Evolutionary conservation across 352 stramenopile genomes (phyloP), one percentile per base, ranked within the genome.

Genomic region (Hyaloperonospora arabidopsidis): DNA sequence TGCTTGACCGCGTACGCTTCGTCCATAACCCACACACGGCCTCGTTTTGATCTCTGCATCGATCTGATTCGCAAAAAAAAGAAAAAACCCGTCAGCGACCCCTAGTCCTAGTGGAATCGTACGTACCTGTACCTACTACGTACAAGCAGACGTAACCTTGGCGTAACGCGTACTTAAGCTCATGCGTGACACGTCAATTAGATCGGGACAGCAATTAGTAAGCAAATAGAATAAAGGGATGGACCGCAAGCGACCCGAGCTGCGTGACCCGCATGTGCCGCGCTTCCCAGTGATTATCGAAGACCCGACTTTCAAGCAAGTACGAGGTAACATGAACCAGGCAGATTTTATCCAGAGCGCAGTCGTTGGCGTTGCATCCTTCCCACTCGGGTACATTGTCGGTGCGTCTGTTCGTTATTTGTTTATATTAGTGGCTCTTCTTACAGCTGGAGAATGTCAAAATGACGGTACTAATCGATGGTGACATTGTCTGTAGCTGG

Each of bases 1-100:
- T 72, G 58, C 67, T 96, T 96, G 29, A 96, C 63, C 38, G 84
- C 76, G 65, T 87, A 95, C 36, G 72, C 63, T 61, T 84, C 73
- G 50, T 84, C 74, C 70, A 79, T 79, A 38, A 52, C 5, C 2
- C 38, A 12, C 12, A 3, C 2, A 8, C 8, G n/a, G 35, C 4
- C 17, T 18, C 17, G 15, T 41, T 41, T 18, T 5, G 35, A 41
- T 13, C 17, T 18, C 35, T 15, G 35, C 17, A 13, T 12, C 12
- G 15, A 41, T 41, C 35, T 18, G 35, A 41, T 5, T 38, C 7
- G 7, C 13, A 38, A 7, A 7, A 7, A 38, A 38, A 38, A 38
- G 7, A n/a, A n/a, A n/a, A n/a, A n/a, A n/a, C n/a, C n/a, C 25
- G 25, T 0, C 25, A 8, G 4, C 25, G 25, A 32, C 4, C 25